These are phyloP conservation scores for Phaseolus lunatus DNA, from an alignment of 306 rosid genomes.

Conservation along the genomic window DNA sequence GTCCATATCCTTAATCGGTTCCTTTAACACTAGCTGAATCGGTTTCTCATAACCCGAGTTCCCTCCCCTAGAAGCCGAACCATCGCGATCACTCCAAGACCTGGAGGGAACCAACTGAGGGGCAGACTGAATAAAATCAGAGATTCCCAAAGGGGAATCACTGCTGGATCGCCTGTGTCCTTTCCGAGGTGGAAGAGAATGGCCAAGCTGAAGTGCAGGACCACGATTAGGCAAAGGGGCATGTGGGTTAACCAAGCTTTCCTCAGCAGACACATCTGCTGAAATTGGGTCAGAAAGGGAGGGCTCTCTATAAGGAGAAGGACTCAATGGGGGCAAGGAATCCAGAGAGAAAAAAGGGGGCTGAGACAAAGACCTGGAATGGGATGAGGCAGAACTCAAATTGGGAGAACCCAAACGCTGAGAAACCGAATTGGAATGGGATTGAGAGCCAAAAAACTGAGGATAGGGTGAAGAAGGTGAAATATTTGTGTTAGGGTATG, in stretches of 20 bases:
- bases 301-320: slow-evolving; percentile 12
- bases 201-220: slow-evolving; percentile 57
- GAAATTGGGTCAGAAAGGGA: slow-evolving; percentile 55
- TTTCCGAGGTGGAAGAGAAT: slow-evolving; percentile 77
- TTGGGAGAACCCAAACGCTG: slow-evolving; percentile 58
- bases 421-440: slow-evolving; percentile 39
- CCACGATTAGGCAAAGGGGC: slow-evolving; percentile 54
- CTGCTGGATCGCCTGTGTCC: slow-evolving; percentile 86
- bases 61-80: slow-evolving; percentile 52
- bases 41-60: slow-evolving; percentile 56
- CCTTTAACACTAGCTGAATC: slow-evolving; percentile 57
- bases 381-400: slow-evolving; percentile 61
- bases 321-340: slow-evolving; percentile 65
- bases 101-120: slow-evolving; percentile 60
- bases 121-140: slow-evolving; percentile 59
- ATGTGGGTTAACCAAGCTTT: slow-evolving; percentile 56
- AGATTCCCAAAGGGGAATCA: slow-evolving; percentile 75
- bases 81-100: slow-evolving; percentile 41
- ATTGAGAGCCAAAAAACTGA: slow-evolving; percentile 46
- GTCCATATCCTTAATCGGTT: slow-evolving; percentile 42
- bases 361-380: slow-evolving; percentile 75
- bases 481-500: slow-evolving; percentile 45
- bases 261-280: slow-evolving; percentile 65
- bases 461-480: slow-evolving; percentile 51
- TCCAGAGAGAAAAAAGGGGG: slow-evolving; percentile 67